Evolutionary conservation across 129 eudicot species (phyloP).

Genomic region (Helianthus tuberosus): DNA sequence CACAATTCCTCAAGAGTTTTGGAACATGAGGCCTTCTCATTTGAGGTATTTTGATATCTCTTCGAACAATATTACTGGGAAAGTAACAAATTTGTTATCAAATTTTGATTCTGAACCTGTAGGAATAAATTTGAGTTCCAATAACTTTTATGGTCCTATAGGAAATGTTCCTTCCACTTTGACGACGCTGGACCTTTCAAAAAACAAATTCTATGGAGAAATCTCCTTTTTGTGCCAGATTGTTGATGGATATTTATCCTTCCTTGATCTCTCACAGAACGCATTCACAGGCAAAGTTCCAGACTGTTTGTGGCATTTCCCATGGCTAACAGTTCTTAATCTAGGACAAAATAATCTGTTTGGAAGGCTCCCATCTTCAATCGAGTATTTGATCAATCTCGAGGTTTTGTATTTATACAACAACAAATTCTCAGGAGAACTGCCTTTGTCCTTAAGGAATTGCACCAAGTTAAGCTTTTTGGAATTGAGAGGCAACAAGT

Average conservation of each 20-base stretch:
- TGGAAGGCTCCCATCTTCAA: neutral
- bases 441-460: too few relatives aligned
- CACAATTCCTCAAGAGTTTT: neutral
- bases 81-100: neutral
- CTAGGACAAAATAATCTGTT: slow-evolving; percentile 2
- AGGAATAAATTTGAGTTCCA: neutral
- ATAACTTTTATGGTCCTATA: slow-evolving; percentile 3
- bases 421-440: neutral
- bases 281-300: neutral
- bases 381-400: neutral
- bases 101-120: neutral
- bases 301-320: neutral
- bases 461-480: too few relatives aligned
- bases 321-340: neutral
- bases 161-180: neutral
- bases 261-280: neutral
- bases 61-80: neutral
- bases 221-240: neutral
- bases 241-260: neutral
- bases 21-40: neutral
- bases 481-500: too few relatives aligned
- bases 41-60: slow-evolving; percentile 1
- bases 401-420: slow-evolving; percentile 1
- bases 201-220: neutral
- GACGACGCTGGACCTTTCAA: neutral